Conservation (phyloP, 768 basidiomycete genomes). For the Nevesoporus exiguus region DNA sequence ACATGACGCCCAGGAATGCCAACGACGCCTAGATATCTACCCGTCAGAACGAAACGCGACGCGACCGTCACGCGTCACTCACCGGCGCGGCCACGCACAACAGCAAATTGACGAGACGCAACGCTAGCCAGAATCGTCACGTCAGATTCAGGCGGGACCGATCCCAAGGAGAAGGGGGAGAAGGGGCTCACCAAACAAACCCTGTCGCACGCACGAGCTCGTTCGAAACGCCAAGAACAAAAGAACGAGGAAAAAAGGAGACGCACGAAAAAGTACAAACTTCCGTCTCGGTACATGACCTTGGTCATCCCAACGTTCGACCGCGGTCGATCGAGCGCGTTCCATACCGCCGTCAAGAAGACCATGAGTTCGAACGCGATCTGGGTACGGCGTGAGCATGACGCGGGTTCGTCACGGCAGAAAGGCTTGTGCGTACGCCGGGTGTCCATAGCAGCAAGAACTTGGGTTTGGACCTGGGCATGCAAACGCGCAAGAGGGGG, state of each 20-base stretch:
- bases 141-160: background rate
- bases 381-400: constrained; percentile 10
- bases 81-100: constrained; percentile 23
- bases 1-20: constrained; percentile 22
- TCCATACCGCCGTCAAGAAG: constrained; percentile 29
- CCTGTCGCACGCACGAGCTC: constrained; percentile 7
- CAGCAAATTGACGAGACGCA: constrained; percentile 24
- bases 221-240: background rate
- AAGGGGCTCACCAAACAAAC: constrained; percentile 22
- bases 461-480: constrained; percentile 17
- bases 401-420: background rate
- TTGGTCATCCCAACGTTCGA: constrained; percentile 15
- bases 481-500: constrained; percentile 17
- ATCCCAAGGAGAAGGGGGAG: background rate
- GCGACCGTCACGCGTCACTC: no score
- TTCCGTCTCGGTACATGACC: constrained; percentile 29
- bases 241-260: background rate
- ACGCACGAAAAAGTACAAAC: constrained; percentile 28
- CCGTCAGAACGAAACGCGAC: background rate
- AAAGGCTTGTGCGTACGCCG: constrained; percentile 15
- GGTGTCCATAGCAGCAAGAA: constrained; percentile 28
- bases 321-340: constrained; percentile 28
- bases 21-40: constrained; percentile 15
- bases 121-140: constrained; percentile 1
- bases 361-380: constrained; percentile 31